Evolutionary conservation across 495 filamentous ascomycete genomes (phyloP).

Genomic region (Sordaria brevicollis): DNA sequence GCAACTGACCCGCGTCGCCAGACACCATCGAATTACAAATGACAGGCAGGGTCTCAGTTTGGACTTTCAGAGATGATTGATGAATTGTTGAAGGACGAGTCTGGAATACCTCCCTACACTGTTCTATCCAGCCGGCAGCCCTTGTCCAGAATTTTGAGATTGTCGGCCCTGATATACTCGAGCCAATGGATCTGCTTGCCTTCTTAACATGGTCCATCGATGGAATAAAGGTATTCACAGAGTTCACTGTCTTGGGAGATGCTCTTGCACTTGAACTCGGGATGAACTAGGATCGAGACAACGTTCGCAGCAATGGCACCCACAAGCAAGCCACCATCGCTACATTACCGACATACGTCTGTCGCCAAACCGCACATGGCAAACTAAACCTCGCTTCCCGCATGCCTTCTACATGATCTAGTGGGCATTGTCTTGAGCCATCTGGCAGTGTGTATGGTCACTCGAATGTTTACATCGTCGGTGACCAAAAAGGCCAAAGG

Average conservation of each 20-base stretch:
- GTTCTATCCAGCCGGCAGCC: background rate
- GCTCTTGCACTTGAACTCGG: background rate
- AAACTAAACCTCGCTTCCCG: background rate
- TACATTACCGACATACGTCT: background rate
- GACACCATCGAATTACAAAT: background rate
- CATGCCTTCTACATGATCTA: background rate
- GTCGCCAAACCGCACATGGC: background rate
- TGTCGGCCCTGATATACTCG: background rate
- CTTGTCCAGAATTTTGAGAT: background rate
- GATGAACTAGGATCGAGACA: background rate
- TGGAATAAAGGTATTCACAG: background rate
- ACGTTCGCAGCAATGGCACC: background rate
- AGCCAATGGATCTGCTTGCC: background rate
- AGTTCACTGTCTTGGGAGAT: background rate
- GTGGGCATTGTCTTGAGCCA: background rate
- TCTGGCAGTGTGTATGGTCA: background rate
- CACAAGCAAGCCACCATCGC: background rate
- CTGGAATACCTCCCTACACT: background rate
- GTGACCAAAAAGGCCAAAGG: background rate
- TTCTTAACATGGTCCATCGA: background rate
- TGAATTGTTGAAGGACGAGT: background rate
- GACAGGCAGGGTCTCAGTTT: background rate
- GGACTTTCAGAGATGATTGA: background rate
- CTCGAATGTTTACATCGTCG: background rate
- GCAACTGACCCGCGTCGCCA: slow-evolving; percentile 8